Evolutionary conservation across 768 basidiomycete species (phyloP), one percentile per base, ranked within the genome.

Genomic region (Erythrobasidium yunnanense): DNA sequence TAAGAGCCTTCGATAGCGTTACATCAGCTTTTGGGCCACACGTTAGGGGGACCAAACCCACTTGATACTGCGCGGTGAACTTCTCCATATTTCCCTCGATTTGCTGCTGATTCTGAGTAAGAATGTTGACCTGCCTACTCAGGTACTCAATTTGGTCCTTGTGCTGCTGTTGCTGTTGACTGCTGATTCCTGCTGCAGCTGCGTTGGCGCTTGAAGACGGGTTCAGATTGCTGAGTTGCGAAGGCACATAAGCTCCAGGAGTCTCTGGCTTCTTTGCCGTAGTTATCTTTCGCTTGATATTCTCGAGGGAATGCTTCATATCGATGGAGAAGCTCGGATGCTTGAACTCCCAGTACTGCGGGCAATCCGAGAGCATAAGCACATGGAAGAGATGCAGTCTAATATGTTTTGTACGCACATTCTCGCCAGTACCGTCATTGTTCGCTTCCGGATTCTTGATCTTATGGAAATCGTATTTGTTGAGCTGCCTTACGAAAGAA

Each of bases 401-500:
- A 42, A 6, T n/a, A 15, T 23, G 18, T 11, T 29, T n/a, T 11
- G 6, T 6, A 74, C 79, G 66, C 71, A 81, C 79, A 68, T 83
- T 82, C 69, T 83, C 83, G 63, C 83, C 82, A 66, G 81, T 88
- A 69, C 84, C 82, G 6, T 56, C 49, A 20, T 54, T 65, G 74
- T 83, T 79, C 71, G 88, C 88, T 69, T 90, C 90, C 1, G 84
- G 84, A 72, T 87, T 89, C 77, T 91, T 92, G 69, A 91, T 84
- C 80, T 93, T 93, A 81, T 92, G 90, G 71, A 93, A 93, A 77
- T 92, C 90, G 75, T 93, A 93, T 76, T 92, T 93, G 81, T 93
- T 93, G 33, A 93, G 80, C 76, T 93, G 90, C 1, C 90, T 82
- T 4, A 93, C 90, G 74, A 93, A 93, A 58, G 82, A 83, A 30